These are phyloP conservation scores for Zalaria obscura DNA, from an alignment of 2,329 filamentous ascomycete genomes.

Conservation along the genomic window DNA sequence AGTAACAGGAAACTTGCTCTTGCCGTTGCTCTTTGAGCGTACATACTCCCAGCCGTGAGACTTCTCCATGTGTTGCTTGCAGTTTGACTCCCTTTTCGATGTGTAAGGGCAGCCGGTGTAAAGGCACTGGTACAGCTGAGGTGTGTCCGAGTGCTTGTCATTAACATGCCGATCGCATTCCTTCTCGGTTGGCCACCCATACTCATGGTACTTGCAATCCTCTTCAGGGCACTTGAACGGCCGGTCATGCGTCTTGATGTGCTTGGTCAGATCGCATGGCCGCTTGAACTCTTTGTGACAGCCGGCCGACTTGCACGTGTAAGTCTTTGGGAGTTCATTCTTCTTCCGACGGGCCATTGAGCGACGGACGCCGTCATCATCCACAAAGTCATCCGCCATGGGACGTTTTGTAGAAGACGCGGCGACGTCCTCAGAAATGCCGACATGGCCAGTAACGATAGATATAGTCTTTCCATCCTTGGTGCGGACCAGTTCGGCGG, in stretches of 20 bases:
- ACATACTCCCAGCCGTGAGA: slow-evolving; percentile 83
- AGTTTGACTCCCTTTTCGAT: slow-evolving; percentile 91
- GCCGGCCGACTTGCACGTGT: slow-evolving; percentile 53
- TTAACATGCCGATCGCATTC: slow-evolving; percentile 93
- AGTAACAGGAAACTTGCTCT: slow-evolving; percentile 39
- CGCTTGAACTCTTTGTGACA: slow-evolving; percentile 92
- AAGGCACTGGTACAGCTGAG: slow-evolving; percentile 69
- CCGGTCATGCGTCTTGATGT: slow-evolving; percentile 93
- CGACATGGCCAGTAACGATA: slow-evolving; percentile 35
- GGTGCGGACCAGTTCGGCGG: slow-evolving; percentile 70
- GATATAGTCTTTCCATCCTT: slow-evolving; percentile 70
- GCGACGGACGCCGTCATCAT: slow-evolving; percentile 70
- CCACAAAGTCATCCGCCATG: slow-evolving; percentile 49
- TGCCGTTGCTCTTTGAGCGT: slow-evolving; percentile 83
- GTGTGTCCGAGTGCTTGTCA: slow-evolving; percentile 78
- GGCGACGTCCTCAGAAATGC: slow-evolving; percentile 48
- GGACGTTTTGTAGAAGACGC: slow-evolving; percentile 36
- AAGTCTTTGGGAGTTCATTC: slow-evolving; percentile 45
- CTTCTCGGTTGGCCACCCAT: slow-evolving; percentile 95
- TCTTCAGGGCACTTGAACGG: slow-evolving; percentile 82
- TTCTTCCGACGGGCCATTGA: slow-evolving; percentile 96
- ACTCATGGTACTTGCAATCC: slow-evolving; percentile 77
- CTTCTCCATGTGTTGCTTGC: slow-evolving; percentile 99
- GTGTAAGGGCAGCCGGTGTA: slow-evolving; percentile 80
- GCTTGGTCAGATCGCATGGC: slow-evolving; percentile 94